Conservation (phyloP, 2,329 filamentous ascomycete genomes). For the Onygena corvina region DNA sequence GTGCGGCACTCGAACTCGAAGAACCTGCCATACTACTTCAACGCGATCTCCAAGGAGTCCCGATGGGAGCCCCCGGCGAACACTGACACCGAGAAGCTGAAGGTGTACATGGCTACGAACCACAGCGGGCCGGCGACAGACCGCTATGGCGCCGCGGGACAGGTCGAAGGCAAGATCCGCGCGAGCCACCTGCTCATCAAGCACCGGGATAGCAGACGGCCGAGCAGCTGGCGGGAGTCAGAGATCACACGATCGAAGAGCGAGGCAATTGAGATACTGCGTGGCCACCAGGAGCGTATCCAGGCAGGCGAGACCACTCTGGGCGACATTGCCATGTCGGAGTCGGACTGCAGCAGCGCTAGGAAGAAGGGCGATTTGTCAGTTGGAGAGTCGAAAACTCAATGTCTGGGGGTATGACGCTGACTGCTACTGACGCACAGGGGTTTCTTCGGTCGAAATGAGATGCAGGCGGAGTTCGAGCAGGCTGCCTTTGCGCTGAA, state of each 20-base stretch:
- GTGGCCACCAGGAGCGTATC: conserved; percentile 64
- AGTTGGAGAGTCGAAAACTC: conserved; percentile 23
- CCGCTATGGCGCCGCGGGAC: conserved; percentile 24
- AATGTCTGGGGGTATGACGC: background rate
- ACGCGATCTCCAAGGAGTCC: conserved; percentile 70
- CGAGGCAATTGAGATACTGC: conserved; percentile 68
- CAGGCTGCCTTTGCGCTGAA: conserved; percentile 85
- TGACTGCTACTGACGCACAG: conserved; percentile 27
- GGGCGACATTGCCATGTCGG: conserved; percentile 71
- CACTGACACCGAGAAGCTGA: conserved; percentile 84
- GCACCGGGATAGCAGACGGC: conserved; percentile 75
- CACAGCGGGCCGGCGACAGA: conserved; percentile 48
- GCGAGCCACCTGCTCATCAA: conserved; percentile 89
- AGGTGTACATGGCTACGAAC: conserved; percentile 82
- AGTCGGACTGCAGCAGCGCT: conserved; percentile 92
- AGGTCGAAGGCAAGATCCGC: conserved; percentile 72
- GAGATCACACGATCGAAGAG: conserved; percentile 81
- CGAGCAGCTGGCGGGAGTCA: conserved; percentile 84
- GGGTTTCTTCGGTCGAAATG: conserved; percentile 83
- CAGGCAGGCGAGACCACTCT: conserved; percentile 55
- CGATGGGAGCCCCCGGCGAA: conserved; percentile 86
- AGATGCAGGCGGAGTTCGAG: conserved; percentile 99
- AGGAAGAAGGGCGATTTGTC: conserved; percentile 83
- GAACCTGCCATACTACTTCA: conserved; percentile 98
- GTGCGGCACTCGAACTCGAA: conserved; percentile 97